These are phyloP conservation scores for Malassezia obtusa DNA, from an alignment of 1,284 basidiomycete species.

Conservation along the genomic window DNA sequence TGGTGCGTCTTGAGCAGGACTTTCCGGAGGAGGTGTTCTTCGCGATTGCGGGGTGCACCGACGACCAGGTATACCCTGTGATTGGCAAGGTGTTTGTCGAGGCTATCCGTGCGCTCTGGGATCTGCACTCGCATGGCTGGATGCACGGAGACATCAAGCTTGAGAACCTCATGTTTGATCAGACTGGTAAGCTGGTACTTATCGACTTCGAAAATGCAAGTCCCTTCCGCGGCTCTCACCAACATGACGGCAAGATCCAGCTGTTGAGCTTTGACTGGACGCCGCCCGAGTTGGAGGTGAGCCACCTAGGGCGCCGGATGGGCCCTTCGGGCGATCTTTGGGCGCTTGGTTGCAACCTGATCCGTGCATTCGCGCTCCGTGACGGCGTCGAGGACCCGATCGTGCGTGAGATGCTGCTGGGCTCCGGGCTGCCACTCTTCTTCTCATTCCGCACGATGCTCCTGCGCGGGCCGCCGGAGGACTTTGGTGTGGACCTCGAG, in stretches of 20 bases:
- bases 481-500: slow-evolving; percentile 16
- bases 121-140: slow-evolving; percentile 41
- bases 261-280: slow-evolving; percentile 44
- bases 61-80: slow-evolving; percentile 35
- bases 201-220: slow-evolving; percentile 47
- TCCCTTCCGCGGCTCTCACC: slow-evolving; percentile 36
- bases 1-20: slow-evolving; percentile 42
- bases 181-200: slow-evolving; percentile 28
- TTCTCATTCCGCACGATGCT: slow-evolving; percentile 22
- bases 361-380: slow-evolving; percentile 39
- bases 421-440: slow-evolving; percentile 27
- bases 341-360: slow-evolving; percentile 42
- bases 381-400: slow-evolving; percentile 34
- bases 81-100: slow-evolving; percentile 34
- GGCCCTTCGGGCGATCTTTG: slow-evolving; percentile 41
- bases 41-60: slow-evolving; percentile 43
- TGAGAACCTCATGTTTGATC: slow-evolving; percentile 45
- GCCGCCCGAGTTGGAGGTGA: slow-evolving; percentile 36
- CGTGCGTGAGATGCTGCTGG: slow-evolving; percentile 34
- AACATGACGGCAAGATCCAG: slow-evolving; percentile 37
- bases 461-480: slow-evolving; percentile 5
- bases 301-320: slow-evolving; percentile 33
- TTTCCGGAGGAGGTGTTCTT: slow-evolving; percentile 47
- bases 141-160: slow-evolving; percentile 46
- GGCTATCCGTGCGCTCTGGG: slow-evolving; percentile 27